These are phyloP conservation scores for Suhomyces sp. DNA, from an alignment of 805 yeast species.

Conservation along the genomic window DNA sequence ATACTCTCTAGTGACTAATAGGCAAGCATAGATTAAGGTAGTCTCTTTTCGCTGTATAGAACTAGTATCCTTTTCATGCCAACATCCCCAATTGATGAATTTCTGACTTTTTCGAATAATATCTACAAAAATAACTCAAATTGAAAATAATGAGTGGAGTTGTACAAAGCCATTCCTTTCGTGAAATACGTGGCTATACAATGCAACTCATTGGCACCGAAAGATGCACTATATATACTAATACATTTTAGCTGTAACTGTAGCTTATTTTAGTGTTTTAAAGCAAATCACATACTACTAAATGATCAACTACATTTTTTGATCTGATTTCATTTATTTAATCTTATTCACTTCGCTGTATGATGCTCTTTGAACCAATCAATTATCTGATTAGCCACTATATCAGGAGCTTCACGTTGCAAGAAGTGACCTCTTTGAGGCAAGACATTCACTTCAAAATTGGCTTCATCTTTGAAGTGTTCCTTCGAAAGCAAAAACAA, in stretches of 20 bases:
- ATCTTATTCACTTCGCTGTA: not conserved
- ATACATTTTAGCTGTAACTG: no score
- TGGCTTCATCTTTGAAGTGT: constrained; percentile 15
- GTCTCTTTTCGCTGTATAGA: no score
- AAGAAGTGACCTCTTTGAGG: constrained; percentile 36
- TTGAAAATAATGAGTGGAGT: no score
- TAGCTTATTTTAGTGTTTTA: not conserved
- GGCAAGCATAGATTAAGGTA: no score
- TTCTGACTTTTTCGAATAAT: no score
- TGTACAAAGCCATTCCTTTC: no score
- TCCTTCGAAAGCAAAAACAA: constrained; percentile 24
- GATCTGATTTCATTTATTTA: not conserved
- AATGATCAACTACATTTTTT: not conserved
- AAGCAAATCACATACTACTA: not conserved
- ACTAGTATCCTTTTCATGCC: no score
- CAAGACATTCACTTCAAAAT: constrained; percentile 23
- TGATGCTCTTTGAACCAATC: constrained; percentile 27
- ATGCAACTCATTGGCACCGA: not conserved
- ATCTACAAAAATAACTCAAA: no score
- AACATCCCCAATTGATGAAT: no score
- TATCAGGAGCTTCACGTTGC: constrained; percentile 36
- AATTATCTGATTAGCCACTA: constrained; percentile 21
- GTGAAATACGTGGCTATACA: not conserved
- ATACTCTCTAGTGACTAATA: no score
- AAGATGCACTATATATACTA: no score